phyloP scores from a whole-genome alignment of 2,329 filamentous ascomycete genomes.

The Colletotrichum sp. region DNA sequence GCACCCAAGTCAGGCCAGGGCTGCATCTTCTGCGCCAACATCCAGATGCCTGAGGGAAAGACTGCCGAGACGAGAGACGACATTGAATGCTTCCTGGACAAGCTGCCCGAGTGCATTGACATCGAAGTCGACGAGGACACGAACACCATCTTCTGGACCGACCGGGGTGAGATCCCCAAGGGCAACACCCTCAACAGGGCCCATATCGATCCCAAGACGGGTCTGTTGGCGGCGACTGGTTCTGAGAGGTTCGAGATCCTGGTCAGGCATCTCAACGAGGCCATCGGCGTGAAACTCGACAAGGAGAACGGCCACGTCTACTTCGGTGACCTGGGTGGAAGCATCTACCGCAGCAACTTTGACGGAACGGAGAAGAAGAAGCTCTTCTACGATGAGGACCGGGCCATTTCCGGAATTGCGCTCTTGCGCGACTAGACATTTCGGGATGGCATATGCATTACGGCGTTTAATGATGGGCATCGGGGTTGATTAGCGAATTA shows the following conservation, averaged over 20 bases:
- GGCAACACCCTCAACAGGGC: conserved; percentile 59
- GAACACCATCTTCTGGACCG: conserved; percentile 62
- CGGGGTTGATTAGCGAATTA: neutral
- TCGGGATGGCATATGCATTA: neutral
- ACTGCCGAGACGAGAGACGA: conserved; percentile 42
- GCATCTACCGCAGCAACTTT: conserved; percentile 38
- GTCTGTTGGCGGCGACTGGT: neutral
- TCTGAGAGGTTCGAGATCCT: conserved; percentile 30
- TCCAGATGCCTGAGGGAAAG: conserved; percentile 41
- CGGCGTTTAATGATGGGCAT: neutral
- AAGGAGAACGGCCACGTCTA: conserved; percentile 38
- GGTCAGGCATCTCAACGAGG: conserved; percentile 45
- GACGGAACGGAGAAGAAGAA: conserved; percentile 33
- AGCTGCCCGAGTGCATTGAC: conserved; percentile 62
- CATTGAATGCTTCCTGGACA: conserved; percentile 44
- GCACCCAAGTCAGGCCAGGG: conserved; percentile 53
- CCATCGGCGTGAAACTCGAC: conserved; percentile 50
- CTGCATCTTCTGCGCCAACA: conserved; percentile 55
- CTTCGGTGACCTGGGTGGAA: conserved; percentile 44
- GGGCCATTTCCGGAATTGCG: neutral
- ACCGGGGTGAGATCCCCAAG: conserved; percentile 60
- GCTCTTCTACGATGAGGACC: conserved; percentile 24
- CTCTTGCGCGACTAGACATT: neutral
- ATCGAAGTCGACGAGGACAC: conserved; percentile 55
- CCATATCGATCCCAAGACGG: conserved; percentile 18